Conservation (phyloP, 495 filamentous ascomycete genomes). For the Letharia lupina region DNA sequence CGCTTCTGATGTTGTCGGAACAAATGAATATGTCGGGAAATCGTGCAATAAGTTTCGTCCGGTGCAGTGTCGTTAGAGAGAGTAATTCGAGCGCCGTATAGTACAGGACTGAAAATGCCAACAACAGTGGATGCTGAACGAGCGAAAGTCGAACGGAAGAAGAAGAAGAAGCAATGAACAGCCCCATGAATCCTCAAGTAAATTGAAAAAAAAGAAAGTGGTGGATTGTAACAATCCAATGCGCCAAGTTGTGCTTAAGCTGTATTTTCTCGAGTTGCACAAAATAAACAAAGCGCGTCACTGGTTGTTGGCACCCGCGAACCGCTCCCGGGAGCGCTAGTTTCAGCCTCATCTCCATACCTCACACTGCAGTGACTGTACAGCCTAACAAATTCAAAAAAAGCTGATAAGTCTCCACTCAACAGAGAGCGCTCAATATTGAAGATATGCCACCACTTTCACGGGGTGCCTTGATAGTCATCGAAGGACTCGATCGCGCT, state of each 20-base stretch:
- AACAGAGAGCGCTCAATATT: not conserved
- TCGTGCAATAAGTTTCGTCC: not conserved
- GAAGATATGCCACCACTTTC: constrained; percentile 14
- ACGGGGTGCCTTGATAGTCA: constrained; percentile 73
- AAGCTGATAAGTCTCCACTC: not conserved
- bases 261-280: not conserved
- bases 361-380: not conserved
- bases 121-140: not conserved
- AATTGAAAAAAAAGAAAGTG: not conserved
- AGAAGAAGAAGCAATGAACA: too few relatives aligned
- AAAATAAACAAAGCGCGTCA: constrained; percentile 8
- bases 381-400: too few relatives aligned
- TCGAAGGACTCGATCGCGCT: constrained; percentile 89
- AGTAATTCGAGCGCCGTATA: not conserved
- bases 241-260: not conserved
- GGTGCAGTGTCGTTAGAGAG: not conserved
- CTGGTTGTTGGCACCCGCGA: not conserved
- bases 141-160: not conserved
- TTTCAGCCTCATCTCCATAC: not conserved
- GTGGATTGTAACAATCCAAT: not conserved
- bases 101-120: not conserved
- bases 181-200: not conserved
- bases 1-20: not conserved
- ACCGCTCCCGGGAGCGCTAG: constrained; percentile 5
- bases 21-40: not conserved